phyloP scores from a whole-genome alignment of 225 moss, liverwort and hornwort genomes.

The Bryoerythrophyllum caledonicum region DNA sequence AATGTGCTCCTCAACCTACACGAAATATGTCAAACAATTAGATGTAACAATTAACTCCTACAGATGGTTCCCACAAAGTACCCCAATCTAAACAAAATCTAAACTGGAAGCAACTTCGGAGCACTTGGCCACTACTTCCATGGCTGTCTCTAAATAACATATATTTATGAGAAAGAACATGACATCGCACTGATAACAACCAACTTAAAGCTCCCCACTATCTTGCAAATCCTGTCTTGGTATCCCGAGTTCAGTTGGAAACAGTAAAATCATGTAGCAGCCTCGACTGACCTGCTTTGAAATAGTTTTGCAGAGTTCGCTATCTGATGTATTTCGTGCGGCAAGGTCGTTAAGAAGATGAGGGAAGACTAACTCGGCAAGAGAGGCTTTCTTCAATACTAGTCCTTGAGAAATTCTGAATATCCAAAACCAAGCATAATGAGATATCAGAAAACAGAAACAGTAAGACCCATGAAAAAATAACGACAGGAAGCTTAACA shows the following conservation, averaged over 20 bases:
- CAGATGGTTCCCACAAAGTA: slow-evolving; percentile 11
- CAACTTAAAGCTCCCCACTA: neutral
- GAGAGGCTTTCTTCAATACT: slow-evolving; percentile 63
- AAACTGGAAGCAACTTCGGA: slow-evolving; percentile 1
- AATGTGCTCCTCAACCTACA: slow-evolving; percentile 81
- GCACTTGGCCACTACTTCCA: neutral
- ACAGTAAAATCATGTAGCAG: neutral
- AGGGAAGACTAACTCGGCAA: slow-evolving; percentile 90
- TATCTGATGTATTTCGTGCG: slow-evolving; percentile 54
- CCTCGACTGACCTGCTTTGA: slow-evolving; percentile 64
- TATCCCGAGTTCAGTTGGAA: neutral
- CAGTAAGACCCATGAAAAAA: slow-evolving; percentile 4
- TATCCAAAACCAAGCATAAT: slow-evolving; percentile 8
- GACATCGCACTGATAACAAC: neutral
- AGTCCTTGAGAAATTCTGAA: slow-evolving; percentile 85
- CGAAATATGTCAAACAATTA: slow-evolving; percentile 15
- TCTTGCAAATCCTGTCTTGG: neutral
- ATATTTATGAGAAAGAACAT: neutral
- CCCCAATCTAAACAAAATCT: neutral
- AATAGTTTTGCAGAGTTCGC: slow-evolving; percentile 60
- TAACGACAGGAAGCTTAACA: neutral
- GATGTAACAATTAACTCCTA: neutral
- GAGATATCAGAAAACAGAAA: neutral
- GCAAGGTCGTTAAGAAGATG: slow-evolving; percentile 76
- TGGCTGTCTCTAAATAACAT: slow-evolving; percentile 3